Percentiles rank a stretch among this genome's conserved stretches.
These are phyloP conservation scores for Hydrangea macrophylla DNA, from an alignment of 148 eudicot species.

Conservation along the genomic window DNA sequence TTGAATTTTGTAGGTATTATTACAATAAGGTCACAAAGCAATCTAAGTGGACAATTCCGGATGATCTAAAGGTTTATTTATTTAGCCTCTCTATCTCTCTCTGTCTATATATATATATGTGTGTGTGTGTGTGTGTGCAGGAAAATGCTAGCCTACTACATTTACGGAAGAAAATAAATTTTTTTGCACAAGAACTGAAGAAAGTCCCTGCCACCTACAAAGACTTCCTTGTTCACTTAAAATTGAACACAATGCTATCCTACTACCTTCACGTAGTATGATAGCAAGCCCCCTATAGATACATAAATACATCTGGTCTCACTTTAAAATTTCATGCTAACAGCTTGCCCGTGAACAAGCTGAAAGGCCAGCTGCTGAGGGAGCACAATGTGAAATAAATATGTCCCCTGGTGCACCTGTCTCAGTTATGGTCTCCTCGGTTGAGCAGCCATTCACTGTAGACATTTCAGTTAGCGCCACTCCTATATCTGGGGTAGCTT, in stretches of 20 bases:
- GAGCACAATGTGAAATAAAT: conserved; percentile 30
- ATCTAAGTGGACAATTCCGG: conserved; percentile 95
- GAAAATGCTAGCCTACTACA: too few relatives aligned
- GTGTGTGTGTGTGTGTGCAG: too few relatives aligned
- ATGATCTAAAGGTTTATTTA: conserved; percentile 73
- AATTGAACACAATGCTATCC: too few relatives aligned
- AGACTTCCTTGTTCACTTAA: too few relatives aligned
- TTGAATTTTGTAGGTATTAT: conserved; percentile 62
- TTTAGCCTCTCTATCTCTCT: not conserved
- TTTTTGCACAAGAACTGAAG: too few relatives aligned
- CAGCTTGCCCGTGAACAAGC: conserved; percentile 95
- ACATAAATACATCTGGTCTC: conserved; percentile 22
- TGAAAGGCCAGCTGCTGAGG: conserved; percentile 51
- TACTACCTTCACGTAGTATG: too few relatives aligned
- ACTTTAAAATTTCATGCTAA: conserved; percentile 5
- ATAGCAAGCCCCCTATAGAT: too few relatives aligned
- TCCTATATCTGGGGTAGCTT: conserved; percentile 34
- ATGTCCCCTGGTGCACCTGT: conserved; percentile 27
- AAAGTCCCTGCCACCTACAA: too few relatives aligned
- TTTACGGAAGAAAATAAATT: too few relatives aligned
- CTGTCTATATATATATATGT: too few relatives aligned
- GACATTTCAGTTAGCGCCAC: conserved; percentile 36
- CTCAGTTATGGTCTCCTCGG: conserved; percentile 32
- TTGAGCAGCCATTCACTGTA: conserved; percentile 39
- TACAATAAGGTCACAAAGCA: conserved; percentile 89